Evolutionary conservation across 164 flowering plant genomes (phyloP).

Genomic region (Umbilicus rupestris): DNA sequence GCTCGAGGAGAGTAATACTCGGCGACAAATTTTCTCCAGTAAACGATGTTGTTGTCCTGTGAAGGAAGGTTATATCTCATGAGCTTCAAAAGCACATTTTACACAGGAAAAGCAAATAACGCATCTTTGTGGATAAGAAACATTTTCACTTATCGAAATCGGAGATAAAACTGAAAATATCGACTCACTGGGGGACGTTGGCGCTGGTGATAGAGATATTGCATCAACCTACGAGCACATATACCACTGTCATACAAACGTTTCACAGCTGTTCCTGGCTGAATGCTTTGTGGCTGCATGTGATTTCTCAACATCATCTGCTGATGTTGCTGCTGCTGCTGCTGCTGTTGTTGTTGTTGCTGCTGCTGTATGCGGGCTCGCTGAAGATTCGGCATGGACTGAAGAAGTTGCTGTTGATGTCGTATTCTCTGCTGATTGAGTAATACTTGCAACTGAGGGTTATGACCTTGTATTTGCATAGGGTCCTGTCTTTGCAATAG

Average conservation of each 20-base stretch:
- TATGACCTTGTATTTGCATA: slow-evolving; percentile 55
- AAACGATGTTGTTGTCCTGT: slow-evolving; percentile 72
- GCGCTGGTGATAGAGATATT: slow-evolving; percentile 85
- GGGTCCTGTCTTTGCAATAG: slow-evolving; percentile 68
- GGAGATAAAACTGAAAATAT: background rate
- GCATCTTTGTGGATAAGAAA: background rate
- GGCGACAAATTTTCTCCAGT: slow-evolving; percentile 91
- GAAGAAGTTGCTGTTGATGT: slow-evolving; percentile 67
- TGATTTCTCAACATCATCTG: slow-evolving; percentile 58
- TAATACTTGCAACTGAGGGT: slow-evolving; percentile 74
- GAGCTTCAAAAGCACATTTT: background rate
- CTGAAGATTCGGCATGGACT: slow-evolving; percentile 70
- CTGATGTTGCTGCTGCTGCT: slow-evolving; percentile 50
- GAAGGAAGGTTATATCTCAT: background rate
- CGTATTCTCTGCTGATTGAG: slow-evolving; percentile 73
- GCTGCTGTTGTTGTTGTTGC: slow-evolving; percentile 30
- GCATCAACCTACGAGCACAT: slow-evolving; percentile 92
- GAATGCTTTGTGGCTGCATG: slow-evolving; percentile 55
- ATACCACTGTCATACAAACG: slow-evolving; percentile 52
- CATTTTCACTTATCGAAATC: background rate
- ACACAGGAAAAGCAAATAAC: background rate
- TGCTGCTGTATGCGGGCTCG: slow-evolving; percentile 65
- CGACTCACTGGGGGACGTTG: slow-evolving; percentile 72
- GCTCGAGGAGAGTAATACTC: slow-evolving; percentile 92
- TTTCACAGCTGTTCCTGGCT: slow-evolving; percentile 38